A percentile compares a stretch with the other conserved stretches of the same genome.
These are phyloP conservation scores for Babjeviella inositovora DNA, from an alignment of 805 yeast species.

Conservation along the genomic window DNA sequence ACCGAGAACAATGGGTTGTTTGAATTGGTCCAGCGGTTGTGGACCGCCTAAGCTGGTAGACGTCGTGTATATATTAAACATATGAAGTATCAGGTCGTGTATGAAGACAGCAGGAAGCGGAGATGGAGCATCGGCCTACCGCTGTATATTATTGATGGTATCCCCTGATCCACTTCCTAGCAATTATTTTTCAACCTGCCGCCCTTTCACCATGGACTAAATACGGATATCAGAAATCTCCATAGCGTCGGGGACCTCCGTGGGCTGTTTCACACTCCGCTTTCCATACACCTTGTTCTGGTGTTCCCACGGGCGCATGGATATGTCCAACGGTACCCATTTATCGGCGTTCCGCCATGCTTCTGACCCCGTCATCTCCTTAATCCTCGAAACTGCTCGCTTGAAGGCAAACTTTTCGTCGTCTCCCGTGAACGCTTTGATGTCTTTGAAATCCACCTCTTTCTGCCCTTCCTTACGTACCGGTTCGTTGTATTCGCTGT, in stretches of 20 bases:
- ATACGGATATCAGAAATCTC: conserved; percentile 28
- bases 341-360: conserved; percentile 29
- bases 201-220: conserved; percentile 53
- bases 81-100: too few species aligned
- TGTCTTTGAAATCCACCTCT: conserved; percentile 23
- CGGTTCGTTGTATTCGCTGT: conserved; percentile 8
- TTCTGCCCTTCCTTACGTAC: conserved; percentile 5
- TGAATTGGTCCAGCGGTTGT: too few species aligned
- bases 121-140: too few species aligned
- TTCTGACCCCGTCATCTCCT: conserved; percentile 37
- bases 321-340: conserved; percentile 38
- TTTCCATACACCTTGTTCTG: conserved; percentile 2
- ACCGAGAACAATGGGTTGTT: conserved; percentile 51
- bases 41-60: too few species aligned
- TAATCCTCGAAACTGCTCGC: conserved; percentile 51
- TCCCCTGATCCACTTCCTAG: conserved; percentile 39
- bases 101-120: too few species aligned
- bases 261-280: conserved; percentile 1
- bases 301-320: conserved; percentile 45
- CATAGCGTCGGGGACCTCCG: conserved; percentile 14
- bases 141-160: conserved; percentile 3
- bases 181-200: conserved; percentile 33
- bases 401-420: conserved; percentile 64
- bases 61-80: too few species aligned
- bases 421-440: conserved; percentile 54